Evolutionary conservation across 1,284 basidiomycete species (phyloP), one percentile per base, ranked within the genome.

Genomic region (Rhodotorula sp.): DNA sequence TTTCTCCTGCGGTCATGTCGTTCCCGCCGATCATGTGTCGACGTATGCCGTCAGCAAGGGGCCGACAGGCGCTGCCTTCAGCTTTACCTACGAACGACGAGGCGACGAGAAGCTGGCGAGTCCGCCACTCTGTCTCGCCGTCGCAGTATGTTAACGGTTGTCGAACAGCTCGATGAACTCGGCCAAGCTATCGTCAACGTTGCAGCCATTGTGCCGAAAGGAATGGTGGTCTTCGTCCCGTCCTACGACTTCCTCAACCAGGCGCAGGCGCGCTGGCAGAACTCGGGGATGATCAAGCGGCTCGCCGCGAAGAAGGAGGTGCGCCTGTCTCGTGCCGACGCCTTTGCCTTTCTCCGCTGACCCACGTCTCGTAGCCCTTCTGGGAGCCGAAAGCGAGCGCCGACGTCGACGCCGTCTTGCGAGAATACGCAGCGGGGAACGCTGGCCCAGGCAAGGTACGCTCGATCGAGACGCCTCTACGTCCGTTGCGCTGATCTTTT

Each of bases 1-100:
- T 22, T 92, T 97, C 77, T 92, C 92, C 0, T 99, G 95, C 79
- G 89, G 90, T 0, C 95, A 99, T 80, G 91, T 98, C 70, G 91
- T 98, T 37, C 93, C 95, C 0, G 81, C 84, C 30, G 81, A 86
- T 31, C 94, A 92, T 78, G 84, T 99, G 37, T 85, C 88, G 70
- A 88, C 91, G 1, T 81, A 94, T 50, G 88, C 94, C 3, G 82
- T 98, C 13, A 83, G 84, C 18, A 87, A 85, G 65, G 92, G 94
- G 0, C 94, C 95, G 0, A 83, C 86, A 46, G 91, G 91, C 9
- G 82, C 83, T 4, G 86, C 87, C 1, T 82, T 99, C 69, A 88
- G 89, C 75, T 97, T 95, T 82, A 96, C 90, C 77, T 91, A 87
- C 68, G 86, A 87, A 7, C 87, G 86, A 67, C 87, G 92, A 65